phyloP scores from a whole-genome alignment of 208 protist genomes.

The Leishmania arabica region DNA sequence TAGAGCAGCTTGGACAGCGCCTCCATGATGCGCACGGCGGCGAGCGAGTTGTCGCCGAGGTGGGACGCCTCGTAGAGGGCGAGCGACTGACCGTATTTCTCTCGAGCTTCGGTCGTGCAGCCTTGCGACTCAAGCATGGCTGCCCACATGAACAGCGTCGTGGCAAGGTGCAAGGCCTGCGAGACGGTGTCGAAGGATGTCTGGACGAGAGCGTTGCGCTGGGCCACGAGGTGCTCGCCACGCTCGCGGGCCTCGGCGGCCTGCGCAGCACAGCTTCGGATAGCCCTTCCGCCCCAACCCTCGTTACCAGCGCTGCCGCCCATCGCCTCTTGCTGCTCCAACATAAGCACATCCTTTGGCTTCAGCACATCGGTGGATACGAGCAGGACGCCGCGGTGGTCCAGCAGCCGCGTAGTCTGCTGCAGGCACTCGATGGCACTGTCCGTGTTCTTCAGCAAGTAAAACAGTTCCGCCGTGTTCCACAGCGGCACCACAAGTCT shows the following conservation, averaged over 20 bases:
- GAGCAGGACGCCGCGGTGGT: slow-evolving; percentile 58
- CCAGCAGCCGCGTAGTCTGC: slow-evolving; percentile 43
- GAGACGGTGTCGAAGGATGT: slow-evolving; percentile 23
- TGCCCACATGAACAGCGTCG: slow-evolving; percentile 28
- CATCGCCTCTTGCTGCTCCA: slow-evolving; percentile 18
- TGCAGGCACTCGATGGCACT: slow-evolving; percentile 38
- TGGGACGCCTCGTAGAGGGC: slow-evolving; percentile 47
- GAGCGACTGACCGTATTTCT: slow-evolving; percentile 46
- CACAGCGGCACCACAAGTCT: slow-evolving; percentile 40
- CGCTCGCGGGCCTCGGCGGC: slow-evolving; percentile 2
- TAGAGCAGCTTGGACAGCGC: slow-evolving; percentile 54
- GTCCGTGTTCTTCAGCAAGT: slow-evolving; percentile 38
- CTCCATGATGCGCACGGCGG: slow-evolving; percentile 34
- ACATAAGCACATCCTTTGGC: slow-evolving; percentile 44
- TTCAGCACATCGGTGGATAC: slow-evolving; percentile 42
- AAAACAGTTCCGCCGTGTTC: slow-evolving; percentile 58
- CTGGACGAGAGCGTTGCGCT: slow-evolving; percentile 27
- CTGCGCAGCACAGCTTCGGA: background rate
- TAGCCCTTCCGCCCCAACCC: background rate
- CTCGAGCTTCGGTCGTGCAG: slow-evolving; percentile 33
- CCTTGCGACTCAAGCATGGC: slow-evolving; percentile 46
- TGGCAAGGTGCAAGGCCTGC: slow-evolving; percentile 18
- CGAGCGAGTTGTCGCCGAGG: slow-evolving; percentile 34
- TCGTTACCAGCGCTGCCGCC: slow-evolving; percentile 2
- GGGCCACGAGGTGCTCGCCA: slow-evolving; percentile 12